Conservation (phyloP, 2,329 filamentous ascomycete genomes). For the Fusarium setosum region DNA sequence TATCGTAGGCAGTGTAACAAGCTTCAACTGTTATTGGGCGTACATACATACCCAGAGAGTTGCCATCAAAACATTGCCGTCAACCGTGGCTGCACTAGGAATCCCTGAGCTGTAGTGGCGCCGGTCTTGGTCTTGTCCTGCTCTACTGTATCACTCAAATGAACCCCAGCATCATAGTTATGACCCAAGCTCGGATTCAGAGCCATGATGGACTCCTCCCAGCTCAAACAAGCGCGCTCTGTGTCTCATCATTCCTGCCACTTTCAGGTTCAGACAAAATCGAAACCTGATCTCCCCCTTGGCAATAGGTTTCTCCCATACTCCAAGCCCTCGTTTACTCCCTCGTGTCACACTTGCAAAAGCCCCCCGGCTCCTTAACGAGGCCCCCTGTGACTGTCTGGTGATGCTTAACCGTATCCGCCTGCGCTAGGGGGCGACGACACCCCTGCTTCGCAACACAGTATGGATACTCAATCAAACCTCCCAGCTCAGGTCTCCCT, state of each 20-base stretch:
- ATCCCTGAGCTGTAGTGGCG: conserved; percentile 24
- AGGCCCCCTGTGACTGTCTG: conserved; percentile 28
- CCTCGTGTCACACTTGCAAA: conserved; percentile 28
- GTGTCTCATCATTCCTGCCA: conserved; percentile 6
- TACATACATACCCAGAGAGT: not conserved
- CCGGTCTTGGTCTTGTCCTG: conserved; percentile 2
- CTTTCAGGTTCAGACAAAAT: conserved; percentile 21
- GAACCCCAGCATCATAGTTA: conserved; percentile 1
- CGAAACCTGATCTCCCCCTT: conserved; percentile 30
- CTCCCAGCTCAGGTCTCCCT: conserved; percentile 27
- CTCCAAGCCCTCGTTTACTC: conserved; percentile 10
- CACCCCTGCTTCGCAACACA: conserved; percentile 28
- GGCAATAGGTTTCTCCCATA: not conserved
- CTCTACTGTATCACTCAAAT: not conserved
- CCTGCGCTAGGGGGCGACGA: conserved; percentile 33
- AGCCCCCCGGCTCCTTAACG: conserved; percentile 11
- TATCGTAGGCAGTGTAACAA: no score
- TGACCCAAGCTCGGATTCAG: conserved; percentile 16
- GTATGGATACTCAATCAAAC: conserved; percentile 25
- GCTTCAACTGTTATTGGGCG: not conserved
- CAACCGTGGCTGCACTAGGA: conserved; percentile 20
- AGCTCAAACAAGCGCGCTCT: conserved; percentile 11
- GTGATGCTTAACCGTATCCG: conserved; percentile 38
- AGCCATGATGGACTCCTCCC: conserved; percentile 5
- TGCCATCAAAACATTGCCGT: not conserved